These are phyloP conservation scores for Lactarius hengduanensis DNA, from an alignment of 768 basidiomycete genomes.

Conservation along the genomic window DNA sequence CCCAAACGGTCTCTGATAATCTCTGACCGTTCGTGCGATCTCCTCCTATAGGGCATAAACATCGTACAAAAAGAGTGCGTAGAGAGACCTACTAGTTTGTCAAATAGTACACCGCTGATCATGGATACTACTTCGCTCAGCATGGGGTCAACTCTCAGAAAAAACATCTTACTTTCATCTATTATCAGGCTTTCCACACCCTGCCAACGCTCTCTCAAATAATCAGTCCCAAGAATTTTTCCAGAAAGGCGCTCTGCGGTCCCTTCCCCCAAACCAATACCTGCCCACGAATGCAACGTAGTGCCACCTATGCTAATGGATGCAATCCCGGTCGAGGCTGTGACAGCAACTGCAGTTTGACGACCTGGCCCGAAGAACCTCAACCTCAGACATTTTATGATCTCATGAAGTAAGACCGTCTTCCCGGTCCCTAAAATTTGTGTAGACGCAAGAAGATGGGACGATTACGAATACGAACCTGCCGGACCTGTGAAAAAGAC, in stretches of 20 bases:
- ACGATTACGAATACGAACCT: conserved; percentile 41
- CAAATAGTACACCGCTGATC: conserved; percentile 78
- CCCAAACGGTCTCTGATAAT: conserved; percentile 63
- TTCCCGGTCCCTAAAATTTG: conserved; percentile 66
- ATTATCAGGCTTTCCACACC: conserved; percentile 62
- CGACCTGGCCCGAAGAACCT: conserved; percentile 30
- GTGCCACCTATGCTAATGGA: conserved; percentile 79
- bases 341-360: conserved; percentile 53
- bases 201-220: conserved; percentile 55
- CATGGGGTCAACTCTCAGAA: background rate
- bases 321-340: conserved; percentile 79
- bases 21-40: conserved; percentile 59
- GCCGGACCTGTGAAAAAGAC: conserved; percentile 89
- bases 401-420: conserved; percentile 74
- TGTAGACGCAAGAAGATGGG: background rate
- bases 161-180: conserved; percentile 67
- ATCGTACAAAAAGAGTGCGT: background rate
- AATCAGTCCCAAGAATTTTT: conserved; percentile 49
- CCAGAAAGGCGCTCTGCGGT: conserved; percentile 50
- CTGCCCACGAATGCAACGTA: conserved; percentile 82
- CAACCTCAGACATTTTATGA: conserved; percentile 49
- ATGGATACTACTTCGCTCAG: conserved; percentile 67
- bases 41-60: conserved; percentile 46
- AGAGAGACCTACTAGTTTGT: conserved; percentile 60
- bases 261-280: conserved; percentile 72